Conservation (phyloP, 2,329 filamentous ascomycete genomes). For the Colletotrichum sp. region DNA sequence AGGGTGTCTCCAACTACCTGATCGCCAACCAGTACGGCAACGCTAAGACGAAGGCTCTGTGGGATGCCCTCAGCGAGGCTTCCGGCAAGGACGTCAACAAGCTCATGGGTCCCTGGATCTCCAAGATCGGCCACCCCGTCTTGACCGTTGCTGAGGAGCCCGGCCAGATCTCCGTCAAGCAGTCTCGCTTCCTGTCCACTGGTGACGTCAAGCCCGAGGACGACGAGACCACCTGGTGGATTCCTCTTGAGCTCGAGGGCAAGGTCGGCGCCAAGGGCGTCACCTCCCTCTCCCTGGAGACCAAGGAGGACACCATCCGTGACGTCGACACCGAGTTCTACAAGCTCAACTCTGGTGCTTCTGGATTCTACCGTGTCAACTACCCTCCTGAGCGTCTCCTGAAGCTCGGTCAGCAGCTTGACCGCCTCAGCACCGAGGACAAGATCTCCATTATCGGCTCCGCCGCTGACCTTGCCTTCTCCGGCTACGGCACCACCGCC, state of each 20-base stretch:
- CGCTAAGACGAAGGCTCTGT: conserved; percentile 89
- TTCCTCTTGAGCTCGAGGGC: conserved; percentile 85
- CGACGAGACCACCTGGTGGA: conserved; percentile 93
- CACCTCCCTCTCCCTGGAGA: conserved; percentile 71
- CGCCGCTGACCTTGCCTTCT: conserved; percentile 85
- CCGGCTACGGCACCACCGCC: conserved; percentile 82
- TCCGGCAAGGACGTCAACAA: conserved; percentile 85
- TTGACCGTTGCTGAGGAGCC: conserved; percentile 85
- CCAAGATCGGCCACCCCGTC: conserved; percentile 93
- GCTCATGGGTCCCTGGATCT: conserved; percentile 95
- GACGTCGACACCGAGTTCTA: conserved; percentile 84
- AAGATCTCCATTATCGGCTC: conserved; percentile 94
- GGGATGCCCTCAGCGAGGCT: conserved; percentile 85
- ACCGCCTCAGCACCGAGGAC: conserved; percentile 81
- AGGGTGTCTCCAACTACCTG: conserved; percentile 88
- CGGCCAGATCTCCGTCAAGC: conserved; percentile 81
- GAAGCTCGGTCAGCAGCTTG: conserved; percentile 79
- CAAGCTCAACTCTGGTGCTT: conserved; percentile 89
- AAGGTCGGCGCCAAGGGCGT: conserved; percentile 69
- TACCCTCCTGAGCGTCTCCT: conserved; percentile 85
- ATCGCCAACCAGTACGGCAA: conserved; percentile 88
- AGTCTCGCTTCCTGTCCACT: conserved; percentile 88
- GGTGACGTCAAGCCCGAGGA: conserved; percentile 92
- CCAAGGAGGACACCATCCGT: conserved; percentile 78
- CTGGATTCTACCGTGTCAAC: conserved; percentile 90